These are phyloP conservation scores for Candida pseudoviswanathii DNA, from an alignment of 1,139 yeast genomes.

Conservation along the genomic window DNA sequence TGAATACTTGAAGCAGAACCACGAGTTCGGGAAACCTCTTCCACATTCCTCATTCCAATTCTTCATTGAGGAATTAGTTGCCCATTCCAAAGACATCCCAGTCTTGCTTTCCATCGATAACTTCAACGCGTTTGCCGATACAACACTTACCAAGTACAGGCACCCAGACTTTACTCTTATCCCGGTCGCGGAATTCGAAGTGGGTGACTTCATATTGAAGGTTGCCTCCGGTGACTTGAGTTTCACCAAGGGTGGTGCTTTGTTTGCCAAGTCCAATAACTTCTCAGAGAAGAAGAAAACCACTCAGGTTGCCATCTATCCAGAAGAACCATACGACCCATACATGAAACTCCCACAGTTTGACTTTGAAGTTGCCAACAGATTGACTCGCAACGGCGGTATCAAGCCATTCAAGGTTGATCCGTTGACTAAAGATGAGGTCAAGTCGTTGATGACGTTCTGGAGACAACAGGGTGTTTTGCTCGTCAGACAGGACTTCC, in stretches of 20 bases:
- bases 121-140: conserved; percentile 63
- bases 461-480: conserved; percentile 59
- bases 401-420: conserved; percentile 51
- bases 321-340: conserved; percentile 52
- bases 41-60: conserved; percentile 49
- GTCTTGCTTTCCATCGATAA: conserved; percentile 76
- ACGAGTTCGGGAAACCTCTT: conserved; percentile 41
- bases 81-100: conserved; percentile 50
- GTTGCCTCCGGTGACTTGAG: conserved; percentile 55
- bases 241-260: conserved; percentile 64
- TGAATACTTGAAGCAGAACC: conserved; percentile 39
- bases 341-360: conserved; percentile 54
- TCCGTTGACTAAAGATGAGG: conserved; percentile 56
- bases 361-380: conserved; percentile 56
- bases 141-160: conserved; percentile 61
- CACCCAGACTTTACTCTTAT: conserved; percentile 59
- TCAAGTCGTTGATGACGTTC: conserved; percentile 53
- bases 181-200: conserved; percentile 64
- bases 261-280: conserved; percentile 57
- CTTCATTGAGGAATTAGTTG: conserved; percentile 55
- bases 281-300: conserved; percentile 37
- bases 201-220: conserved; percentile 62
- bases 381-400: conserved; percentile 48
- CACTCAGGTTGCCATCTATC: conserved; percentile 60
- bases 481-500: conserved; percentile 42